A percentile compares a stretch with the other conserved stretches of the same genome.
Evolutionary conservation across 2,329 filamentous ascomycete species (phyloP).

Genomic region (Neopestalotiopsis sp.): DNA sequence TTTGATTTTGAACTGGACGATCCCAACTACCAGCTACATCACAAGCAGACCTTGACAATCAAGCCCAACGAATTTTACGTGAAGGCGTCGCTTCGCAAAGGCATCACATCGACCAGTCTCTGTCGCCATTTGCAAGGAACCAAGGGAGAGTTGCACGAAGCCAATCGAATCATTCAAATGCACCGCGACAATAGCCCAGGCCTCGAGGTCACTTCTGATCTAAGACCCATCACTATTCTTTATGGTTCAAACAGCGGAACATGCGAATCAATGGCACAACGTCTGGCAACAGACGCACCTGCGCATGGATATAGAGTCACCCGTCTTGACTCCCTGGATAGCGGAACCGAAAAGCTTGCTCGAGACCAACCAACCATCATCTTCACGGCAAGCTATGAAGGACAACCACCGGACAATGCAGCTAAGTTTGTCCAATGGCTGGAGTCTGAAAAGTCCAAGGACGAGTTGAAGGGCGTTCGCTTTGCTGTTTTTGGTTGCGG

Average conservation of each 20-base stretch:
- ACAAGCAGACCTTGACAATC: constrained; percentile 18
- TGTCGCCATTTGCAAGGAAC: constrained; percentile 14
- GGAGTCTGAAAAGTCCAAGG: constrained; percentile 48
- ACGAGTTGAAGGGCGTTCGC: constrained; percentile 59
- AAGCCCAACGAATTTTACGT: constrained; percentile 48
- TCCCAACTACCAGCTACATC: constrained; percentile 56
- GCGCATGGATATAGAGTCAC: constrained; percentile 62
- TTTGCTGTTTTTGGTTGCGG: constrained; percentile 78
- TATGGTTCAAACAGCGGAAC: constrained; percentile 80
- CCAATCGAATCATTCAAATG: constrained; percentile 31
- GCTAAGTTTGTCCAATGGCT: constrained; percentile 73
- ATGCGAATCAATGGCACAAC: constrained; percentile 72
- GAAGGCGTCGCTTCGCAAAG: constrained; percentile 52
- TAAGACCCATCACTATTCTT: constrained; percentile 60
- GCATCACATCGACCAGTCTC: constrained; percentile 42
- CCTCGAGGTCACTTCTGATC: not conserved
- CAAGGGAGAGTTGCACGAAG: constrained; percentile 21
- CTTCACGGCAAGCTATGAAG: constrained; percentile 75
- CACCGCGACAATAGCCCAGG: constrained; percentile 30
- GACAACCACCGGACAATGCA: constrained; percentile 76
- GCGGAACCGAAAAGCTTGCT: constrained; percentile 64
- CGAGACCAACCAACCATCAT: constrained; percentile 68
- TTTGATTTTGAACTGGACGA: constrained; percentile 72
- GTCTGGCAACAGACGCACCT: constrained; percentile 63
- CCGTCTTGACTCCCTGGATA: constrained; percentile 61